Evolutionary conservation across 495 filamentous ascomycete species (phyloP).

Genomic region (Trichoderma orchidacearum): DNA sequence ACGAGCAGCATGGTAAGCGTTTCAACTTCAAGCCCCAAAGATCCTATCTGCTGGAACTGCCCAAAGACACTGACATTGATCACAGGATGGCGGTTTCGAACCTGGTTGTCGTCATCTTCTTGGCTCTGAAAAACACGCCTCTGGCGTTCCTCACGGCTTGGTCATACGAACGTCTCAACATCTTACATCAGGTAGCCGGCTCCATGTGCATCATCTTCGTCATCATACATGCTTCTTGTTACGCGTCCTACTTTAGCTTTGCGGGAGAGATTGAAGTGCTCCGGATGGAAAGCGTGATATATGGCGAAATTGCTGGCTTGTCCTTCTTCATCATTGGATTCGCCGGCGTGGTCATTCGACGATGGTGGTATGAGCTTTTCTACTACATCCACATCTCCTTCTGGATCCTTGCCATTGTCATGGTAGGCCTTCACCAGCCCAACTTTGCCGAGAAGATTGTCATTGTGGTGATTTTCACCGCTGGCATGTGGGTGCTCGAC

Average conservation of each 20-base stretch:
- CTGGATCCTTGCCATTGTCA: conserved; percentile 33
- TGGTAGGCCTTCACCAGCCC: conserved; percentile 41
- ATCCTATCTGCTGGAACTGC: too few species aligned
- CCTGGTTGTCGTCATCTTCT: conserved; percentile 45
- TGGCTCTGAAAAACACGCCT: conserved; percentile 51
- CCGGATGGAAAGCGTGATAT: conserved; percentile 14
- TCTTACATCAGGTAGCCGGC: conserved; percentile 31
- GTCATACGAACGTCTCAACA: conserved; percentile 51
- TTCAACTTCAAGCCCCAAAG: background rate
- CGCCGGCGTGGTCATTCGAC: conserved; percentile 23
- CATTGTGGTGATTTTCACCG: conserved; percentile 18
- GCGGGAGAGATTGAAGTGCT: conserved; percentile 18
- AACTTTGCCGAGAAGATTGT: conserved; percentile 23
- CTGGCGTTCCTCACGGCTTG: conserved; percentile 42
- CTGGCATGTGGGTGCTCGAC: conserved; percentile 42
- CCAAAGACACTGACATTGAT: too few species aligned
- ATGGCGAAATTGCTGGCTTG: conserved; percentile 29
- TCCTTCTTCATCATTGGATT: conserved; percentile 22
- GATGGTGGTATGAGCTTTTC: conserved; percentile 44
- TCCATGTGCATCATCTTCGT: conserved; percentile 7
- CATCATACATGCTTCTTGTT: conserved; percentile 22
- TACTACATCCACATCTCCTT: conserved; percentile 40
- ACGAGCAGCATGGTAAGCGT: conserved; percentile 2
- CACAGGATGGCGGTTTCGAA: conserved; percentile 23
- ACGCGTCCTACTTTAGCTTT: conserved; percentile 14